Evolutionary conservation across 2,329 filamentous ascomycete genomes (phyloP), one percentile per base, ranked within the genome.

Genomic region (Ceratocystis cubensis): DNA sequence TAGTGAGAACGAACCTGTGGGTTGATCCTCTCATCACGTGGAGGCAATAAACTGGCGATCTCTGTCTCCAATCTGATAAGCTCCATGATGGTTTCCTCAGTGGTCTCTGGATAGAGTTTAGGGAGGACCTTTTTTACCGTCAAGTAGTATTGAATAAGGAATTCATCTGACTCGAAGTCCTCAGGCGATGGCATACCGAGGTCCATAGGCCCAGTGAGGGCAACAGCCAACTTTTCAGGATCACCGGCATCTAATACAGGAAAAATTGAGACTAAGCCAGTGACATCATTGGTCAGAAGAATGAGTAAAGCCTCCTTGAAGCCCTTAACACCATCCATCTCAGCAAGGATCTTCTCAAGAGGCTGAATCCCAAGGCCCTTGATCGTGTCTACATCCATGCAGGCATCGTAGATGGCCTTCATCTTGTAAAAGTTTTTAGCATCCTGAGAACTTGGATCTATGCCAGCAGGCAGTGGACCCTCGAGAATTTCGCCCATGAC

Each of bases 381-480:
- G 64, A 88, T 80, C 7, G 76, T 74, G 6, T 80, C 77, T 71
- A 86, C 82, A 70, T 89, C 79, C 73, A 88, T 80, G 72, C 88
- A 91, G 45, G 86, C 81, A 68, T 83, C 75, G 71, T 89, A 90
- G 0, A 80, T 82, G 57, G 79, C 75, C 73, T 87, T 82, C 71
- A 90, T 76, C 73, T 87, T 86, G 68, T 82, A 75, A 71, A 89
- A 89, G 72, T 88, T 90, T 41, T 81, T 74, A 71, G 83, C 77
- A 67, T 87, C 84, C 0, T 77, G 75, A 2, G 77, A 78, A 8
- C 45, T 46, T 2, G 64, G 37, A 13, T 59, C 61, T 53, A 64
- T 68, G 63, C 73, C 69, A 70, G 73, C 71, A 3, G 79, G 81
- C 66, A 83, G 84, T 1, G 80, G 75, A 1, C 81, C 81, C 73